A percentile compares a stretch with the other conserved stretches of the same genome.
Evolutionary conservation across 1,139 yeast genomes (phyloP).

Genomic region (Hansenula lynferdii): DNA sequence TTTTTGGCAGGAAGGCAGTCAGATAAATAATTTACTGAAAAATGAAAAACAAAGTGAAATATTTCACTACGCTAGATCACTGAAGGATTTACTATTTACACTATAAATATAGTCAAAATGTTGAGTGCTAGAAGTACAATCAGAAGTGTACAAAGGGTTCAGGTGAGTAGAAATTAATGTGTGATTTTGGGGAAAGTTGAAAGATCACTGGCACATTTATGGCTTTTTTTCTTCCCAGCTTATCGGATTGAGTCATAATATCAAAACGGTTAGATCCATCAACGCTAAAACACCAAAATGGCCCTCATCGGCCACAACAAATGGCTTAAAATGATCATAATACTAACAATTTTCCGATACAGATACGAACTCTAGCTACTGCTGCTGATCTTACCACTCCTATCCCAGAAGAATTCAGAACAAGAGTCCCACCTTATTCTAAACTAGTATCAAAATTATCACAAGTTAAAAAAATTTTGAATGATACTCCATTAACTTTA

Average conservation of each 20-base stretch:
- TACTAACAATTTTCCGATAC: not conserved
- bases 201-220: not conserved
- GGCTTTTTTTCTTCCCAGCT: not conserved
- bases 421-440: slow-evolving; percentile 85
- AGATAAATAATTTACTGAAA: too few relatives aligned
- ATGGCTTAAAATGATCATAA: too few relatives aligned
- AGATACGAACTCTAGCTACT: slow-evolving; percentile 17
- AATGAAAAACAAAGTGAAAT: too few relatives aligned
- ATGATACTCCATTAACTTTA: slow-evolving; percentile 73
- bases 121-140: slow-evolving; percentile 1
- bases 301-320: too few relatives aligned
- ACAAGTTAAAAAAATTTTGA: slow-evolving; percentile 57
- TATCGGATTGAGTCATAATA: not conserved
- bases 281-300: slow-evolving; percentile 4
- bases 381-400: slow-evolving; percentile 20
- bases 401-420: slow-evolving; percentile 55
- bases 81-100: not conserved
- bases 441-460: slow-evolving; percentile 62
- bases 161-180: too few relatives aligned
- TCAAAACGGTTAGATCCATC: not conserved
- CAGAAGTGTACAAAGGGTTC: slow-evolving; percentile 9
- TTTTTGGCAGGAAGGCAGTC: too few relatives aligned
- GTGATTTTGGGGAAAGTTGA: too few relatives aligned
- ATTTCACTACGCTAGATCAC: not conserved
- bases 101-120: not conserved